Evolutionary conservation across 169 alveolate species (phyloP).

Genomic region (Plasmodium inui): DNA sequence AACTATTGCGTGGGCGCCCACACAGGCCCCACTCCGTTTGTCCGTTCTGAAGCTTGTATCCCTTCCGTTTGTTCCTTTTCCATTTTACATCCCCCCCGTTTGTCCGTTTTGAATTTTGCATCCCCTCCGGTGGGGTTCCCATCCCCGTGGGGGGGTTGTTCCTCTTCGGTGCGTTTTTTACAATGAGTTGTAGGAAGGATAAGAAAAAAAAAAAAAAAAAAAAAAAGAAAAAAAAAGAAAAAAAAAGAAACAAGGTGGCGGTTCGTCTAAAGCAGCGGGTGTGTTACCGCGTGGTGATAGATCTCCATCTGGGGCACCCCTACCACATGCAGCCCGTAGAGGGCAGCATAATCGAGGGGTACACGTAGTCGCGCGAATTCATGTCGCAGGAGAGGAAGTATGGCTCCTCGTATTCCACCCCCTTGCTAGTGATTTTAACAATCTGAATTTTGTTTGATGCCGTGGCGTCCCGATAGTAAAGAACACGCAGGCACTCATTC

Average conservation of each 20-base stretch:
- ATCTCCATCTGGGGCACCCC: too few species aligned
- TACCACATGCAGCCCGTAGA: conserved; percentile 76
- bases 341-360: conserved; percentile 68
- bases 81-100: too few species aligned
- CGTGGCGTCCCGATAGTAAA: conserved; percentile 45
- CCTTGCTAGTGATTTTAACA: conserved; percentile 69
- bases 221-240: background rate
- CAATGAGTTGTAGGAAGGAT: background rate
- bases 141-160: background rate
- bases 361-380: conserved; percentile 37
- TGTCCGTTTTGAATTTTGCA: background rate
- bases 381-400: conserved; percentile 25
- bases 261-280: background rate
- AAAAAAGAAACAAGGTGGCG: background rate
- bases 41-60: background rate
- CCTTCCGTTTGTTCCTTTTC: background rate
- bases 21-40: background rate
- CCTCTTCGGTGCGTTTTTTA: background rate
- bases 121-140: background rate
- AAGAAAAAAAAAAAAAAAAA: conserved; percentile 5
- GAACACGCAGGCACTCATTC: conserved; percentile 78
- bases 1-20: background rate
- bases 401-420: conserved; percentile 73
- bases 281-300: too few species aligned
- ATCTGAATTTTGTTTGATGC: conserved; percentile 66